Percentiles rank a stretch among this genome's conserved stretches.
Evolutionary conservation across 768 basidiomycete species (phyloP).

Genomic region (Filobasidium wieringae): DNA sequence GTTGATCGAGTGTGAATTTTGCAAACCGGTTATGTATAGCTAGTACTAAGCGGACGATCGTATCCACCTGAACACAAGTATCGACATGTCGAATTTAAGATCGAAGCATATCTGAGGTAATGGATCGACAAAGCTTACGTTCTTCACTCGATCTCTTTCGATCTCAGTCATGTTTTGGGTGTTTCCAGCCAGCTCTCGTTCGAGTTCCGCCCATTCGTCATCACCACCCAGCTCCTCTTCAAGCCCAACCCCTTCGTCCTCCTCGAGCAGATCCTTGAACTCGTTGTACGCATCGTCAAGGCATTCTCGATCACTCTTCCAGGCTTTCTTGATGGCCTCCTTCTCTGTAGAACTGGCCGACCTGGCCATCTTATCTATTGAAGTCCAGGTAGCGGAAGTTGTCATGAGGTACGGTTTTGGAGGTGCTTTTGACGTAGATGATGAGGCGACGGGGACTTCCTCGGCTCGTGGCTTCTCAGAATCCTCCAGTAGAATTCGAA

Average conservation of each 20-base stretch:
- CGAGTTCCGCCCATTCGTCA: constrained; percentile 15
- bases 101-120: not conserved
- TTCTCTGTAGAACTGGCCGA: constrained; percentile 1
- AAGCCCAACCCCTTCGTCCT: constrained; percentile 13
- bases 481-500: not conserved
- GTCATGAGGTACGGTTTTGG: constrained; percentile 9
- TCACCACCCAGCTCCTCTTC: constrained; percentile 8
- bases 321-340: constrained; percentile 4
- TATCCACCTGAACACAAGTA: constrained; percentile 1
- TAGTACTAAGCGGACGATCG: constrained; percentile 1
- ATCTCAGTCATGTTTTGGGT: not conserved
- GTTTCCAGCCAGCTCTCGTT: constrained; percentile 6
- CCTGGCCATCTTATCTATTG: constrained; percentile 8
- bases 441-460: not conserved
- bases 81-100: not conserved
- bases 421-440: constrained; percentile 2
- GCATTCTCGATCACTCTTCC: constrained; percentile 8
- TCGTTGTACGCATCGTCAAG: constrained; percentile 9
- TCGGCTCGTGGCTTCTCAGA: not conserved
- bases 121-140: not conserved
- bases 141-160: constrained; percentile 10
- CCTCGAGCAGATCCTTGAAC: constrained; percentile 16
- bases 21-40: constrained; percentile 5
- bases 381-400: constrained; percentile 10
- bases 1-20: constrained; percentile 1